Conservation (phyloP, 768 basidiomycete genomes). For the Naganishia onofrii region DNA sequence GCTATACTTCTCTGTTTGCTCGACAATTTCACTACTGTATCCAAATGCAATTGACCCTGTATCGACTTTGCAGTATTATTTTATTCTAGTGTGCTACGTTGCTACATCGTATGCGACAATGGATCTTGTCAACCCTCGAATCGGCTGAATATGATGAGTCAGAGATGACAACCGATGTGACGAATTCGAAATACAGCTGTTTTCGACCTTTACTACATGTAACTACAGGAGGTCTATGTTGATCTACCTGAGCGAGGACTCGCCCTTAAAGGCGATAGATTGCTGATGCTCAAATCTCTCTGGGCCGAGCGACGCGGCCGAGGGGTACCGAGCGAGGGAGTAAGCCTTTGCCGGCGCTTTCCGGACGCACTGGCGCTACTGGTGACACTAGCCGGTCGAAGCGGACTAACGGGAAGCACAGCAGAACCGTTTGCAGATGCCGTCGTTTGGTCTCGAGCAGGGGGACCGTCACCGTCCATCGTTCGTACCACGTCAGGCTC, state of each 20-base stretch:
- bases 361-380: background rate
- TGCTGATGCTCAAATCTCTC: background rate
- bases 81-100: background rate
- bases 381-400: background rate
- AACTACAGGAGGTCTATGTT: background rate
- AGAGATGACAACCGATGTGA: background rate
- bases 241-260: background rate
- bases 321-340: conserved; percentile 7
- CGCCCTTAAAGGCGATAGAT: background rate
- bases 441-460: background rate
- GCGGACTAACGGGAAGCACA: background rate
- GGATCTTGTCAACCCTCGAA: background rate
- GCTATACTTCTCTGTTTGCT: background rate
- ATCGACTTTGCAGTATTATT: background rate
- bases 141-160: background rate
- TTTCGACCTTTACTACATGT: too few species aligned
- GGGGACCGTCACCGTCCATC: background rate
- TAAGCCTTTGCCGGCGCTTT: conserved; percentile 6
- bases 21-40: background rate
- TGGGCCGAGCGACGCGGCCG: conserved; percentile 3
- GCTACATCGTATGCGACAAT: background rate
- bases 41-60: background rate
- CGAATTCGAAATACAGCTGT: background rate
- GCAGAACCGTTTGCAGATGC: background rate
- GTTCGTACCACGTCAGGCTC: background rate